Conservation (phyloP, 805 yeast genomes). For the Metschnikowia cubensis region DNA sequence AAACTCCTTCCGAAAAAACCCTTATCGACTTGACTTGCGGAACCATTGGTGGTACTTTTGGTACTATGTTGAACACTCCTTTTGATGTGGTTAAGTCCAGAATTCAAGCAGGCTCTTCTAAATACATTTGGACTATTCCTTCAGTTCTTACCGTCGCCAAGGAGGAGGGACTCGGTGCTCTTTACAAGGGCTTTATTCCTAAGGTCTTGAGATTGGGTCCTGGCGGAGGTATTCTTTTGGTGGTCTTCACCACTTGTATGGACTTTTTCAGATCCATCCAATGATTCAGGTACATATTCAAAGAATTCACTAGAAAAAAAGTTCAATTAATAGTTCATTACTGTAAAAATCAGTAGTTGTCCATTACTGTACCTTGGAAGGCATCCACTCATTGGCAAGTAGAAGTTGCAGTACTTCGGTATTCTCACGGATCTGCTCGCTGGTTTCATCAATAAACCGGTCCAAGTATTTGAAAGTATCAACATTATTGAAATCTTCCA, state of each 20-base stretch:
- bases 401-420: background rate
- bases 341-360: background rate
- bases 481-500: conserved; percentile 15
- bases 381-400: background rate
- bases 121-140: conserved; percentile 91
- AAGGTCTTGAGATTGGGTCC: conserved; percentile 97
- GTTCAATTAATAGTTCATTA: background rate
- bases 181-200: conserved; percentile 95
- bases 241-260: conserved; percentile 93
- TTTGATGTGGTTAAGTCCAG: conserved; percentile 97
- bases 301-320: background rate
- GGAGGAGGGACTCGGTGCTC: conserved; percentile 90
- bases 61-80: conserved; percentile 94
- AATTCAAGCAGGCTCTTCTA: conserved; percentile 86
- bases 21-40: conserved; percentile 88
- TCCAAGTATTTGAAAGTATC: conserved; percentile 20
- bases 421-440: background rate
- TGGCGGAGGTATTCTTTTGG: conserved; percentile 97
- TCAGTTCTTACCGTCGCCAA: conserved; percentile 65
- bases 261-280: conserved; percentile 78
- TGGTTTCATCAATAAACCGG: background rate
- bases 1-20: conserved; percentile 67
- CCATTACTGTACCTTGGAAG: background rate
- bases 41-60: conserved; percentile 93
- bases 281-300: conserved; percentile 6